Conservation (phyloP, 2,329 filamentous ascomycete genomes). For the Clarireedia sp. region DNA sequence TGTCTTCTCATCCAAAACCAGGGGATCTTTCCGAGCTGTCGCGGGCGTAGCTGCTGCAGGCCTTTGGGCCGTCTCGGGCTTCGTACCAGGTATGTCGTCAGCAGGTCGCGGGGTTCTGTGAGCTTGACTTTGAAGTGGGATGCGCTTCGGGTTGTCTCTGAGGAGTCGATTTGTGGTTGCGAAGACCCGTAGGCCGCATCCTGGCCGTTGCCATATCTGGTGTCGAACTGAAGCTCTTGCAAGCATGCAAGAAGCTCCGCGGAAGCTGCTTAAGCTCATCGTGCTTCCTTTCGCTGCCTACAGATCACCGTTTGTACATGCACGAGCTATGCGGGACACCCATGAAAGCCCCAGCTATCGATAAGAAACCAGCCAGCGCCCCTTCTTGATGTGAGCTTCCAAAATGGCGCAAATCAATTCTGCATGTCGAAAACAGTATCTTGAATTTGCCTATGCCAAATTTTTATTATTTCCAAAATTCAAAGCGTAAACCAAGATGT, state of each 20-base stretch:
- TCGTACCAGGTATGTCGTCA: conserved; percentile 18
- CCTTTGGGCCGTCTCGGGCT: conserved; percentile 21
- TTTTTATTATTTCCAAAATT: neutral
- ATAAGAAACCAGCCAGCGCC: conserved; percentile 3
- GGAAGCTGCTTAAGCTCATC: conserved; percentile 26
- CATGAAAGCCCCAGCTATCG: conserved; percentile 9
- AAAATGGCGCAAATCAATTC: neutral
- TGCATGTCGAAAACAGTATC: too few species aligned
- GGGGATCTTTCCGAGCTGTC: conserved; percentile 38
- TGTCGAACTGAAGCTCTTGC: conserved; percentile 17
- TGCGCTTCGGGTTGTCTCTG: conserved; percentile 19
- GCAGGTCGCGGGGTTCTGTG: conserved; percentile 16
- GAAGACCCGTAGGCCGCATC: conserved; percentile 24
- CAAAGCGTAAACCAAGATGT: neutral
- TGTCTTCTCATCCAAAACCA: conserved; percentile 59
- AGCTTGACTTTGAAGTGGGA: conserved; percentile 17
- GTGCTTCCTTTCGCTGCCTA: conserved; percentile 10
- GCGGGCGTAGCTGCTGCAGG: conserved; percentile 13
- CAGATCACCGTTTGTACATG: conserved; percentile 14
- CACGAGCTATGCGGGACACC: conserved; percentile 7
- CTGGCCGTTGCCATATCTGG: conserved; percentile 19
- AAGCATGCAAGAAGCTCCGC: conserved; percentile 24
- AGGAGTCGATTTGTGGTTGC: conserved; percentile 21
- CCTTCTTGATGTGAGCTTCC: neutral
- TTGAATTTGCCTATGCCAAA: too few species aligned